Evolutionary conservation across 352 stramenopile genomes (phyloP), one percentile per base, ranked within the genome.

Genomic region (Phytopythium litorale): DNA sequence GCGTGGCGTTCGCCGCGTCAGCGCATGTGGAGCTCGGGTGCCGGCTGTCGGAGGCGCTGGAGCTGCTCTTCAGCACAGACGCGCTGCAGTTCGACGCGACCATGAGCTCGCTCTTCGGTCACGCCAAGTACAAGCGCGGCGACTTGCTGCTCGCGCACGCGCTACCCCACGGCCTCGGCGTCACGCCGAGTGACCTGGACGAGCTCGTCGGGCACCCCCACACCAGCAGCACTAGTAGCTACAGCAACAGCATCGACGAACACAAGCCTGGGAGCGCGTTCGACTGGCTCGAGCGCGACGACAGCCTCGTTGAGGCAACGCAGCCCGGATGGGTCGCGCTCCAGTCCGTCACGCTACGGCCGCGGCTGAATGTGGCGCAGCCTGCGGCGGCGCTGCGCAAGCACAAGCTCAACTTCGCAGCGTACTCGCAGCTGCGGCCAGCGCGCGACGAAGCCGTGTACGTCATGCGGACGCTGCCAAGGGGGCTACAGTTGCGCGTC

Each of bases 61-160:
- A 78, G 11, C 74, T 78, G 70, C 72, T 91, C 16, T 91, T 89
- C 60, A 88, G 74, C 52, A 72, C 70, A n/a, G 78, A 91, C 9
- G 23, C 61, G 11, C 55, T 77, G 32, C 75, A 88, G 43, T 79
- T 84, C 48, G 73, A 84, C 59, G 66, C 66, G 16, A 86, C 70
- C 35, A 87, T 89, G 79, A 66, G 66, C 12, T 71, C 82, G 2
- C 69, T 89, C 19, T 91, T 85, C 54, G 72, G 68, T 21, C 62
- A 70, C 18, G 74, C 68, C 63, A 86, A 85, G 60, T 77, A 79
- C 71, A 77, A 76, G 64, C 75, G 71, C 25, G 78, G 74, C 3
- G 76, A 91, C 33, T 56, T 87, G 51, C 45, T 91, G 12, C 59
- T 82, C 8, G 75, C 72, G 1, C 70, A 68, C 8, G 55, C 66